Percentiles rank a stretch among this genome's conserved stretches.
Evolutionary conservation across 805 yeast genomes (phyloP).

Genomic region (Yamadazyma ubonensis): DNA sequence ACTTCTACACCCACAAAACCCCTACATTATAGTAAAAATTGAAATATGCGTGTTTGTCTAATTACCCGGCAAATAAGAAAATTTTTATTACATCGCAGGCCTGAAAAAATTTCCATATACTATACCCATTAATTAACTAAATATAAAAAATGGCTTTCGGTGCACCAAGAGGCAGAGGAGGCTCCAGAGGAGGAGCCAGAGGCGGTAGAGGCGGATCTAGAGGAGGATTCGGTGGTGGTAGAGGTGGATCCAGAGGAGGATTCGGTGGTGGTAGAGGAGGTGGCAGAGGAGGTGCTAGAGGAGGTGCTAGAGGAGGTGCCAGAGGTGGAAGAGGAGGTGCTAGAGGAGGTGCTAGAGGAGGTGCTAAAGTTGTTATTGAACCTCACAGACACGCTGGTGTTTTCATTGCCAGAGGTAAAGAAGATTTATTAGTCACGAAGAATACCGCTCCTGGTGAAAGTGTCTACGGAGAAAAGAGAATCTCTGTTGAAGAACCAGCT

Average conservation of each 20-base stretch:
- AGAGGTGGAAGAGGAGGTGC: constrained; percentile 69
- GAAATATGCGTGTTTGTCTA: constrained; percentile 11
- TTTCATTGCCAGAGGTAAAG: constrained; percentile 99
- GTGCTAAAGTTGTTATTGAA: constrained; percentile 95
- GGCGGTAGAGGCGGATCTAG: constrained; percentile 51
- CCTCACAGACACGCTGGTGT: constrained; percentile 99
- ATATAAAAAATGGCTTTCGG: constrained; percentile 62
- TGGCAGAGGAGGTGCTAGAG: constrained; percentile 34
- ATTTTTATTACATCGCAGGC: constrained; percentile 8
- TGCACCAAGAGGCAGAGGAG: constrained; percentile 64
- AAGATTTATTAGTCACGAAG: constrained; percentile 95
- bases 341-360: constrained; percentile 81
- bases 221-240: constrained; percentile 57
- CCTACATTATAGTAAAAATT: constrained; percentile 3
- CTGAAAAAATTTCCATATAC: constrained; percentile 5
- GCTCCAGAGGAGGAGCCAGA: constrained; percentile 36
- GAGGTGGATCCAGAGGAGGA: constrained; percentile 44
- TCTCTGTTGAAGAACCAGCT: constrained; percentile 89
- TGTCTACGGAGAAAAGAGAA: constrained; percentile 97
- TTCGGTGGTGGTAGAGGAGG: constrained; percentile 34
- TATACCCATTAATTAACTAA: constrained; percentile 5
- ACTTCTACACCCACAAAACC: neutral
- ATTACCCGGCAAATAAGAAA: constrained; percentile 13
- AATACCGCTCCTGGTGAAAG: constrained; percentile 98
- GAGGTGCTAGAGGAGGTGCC: constrained; percentile 48